Base-by-base conservation (phyloP, 305 asterid species). In the Plantago lanceolata region DNA sequence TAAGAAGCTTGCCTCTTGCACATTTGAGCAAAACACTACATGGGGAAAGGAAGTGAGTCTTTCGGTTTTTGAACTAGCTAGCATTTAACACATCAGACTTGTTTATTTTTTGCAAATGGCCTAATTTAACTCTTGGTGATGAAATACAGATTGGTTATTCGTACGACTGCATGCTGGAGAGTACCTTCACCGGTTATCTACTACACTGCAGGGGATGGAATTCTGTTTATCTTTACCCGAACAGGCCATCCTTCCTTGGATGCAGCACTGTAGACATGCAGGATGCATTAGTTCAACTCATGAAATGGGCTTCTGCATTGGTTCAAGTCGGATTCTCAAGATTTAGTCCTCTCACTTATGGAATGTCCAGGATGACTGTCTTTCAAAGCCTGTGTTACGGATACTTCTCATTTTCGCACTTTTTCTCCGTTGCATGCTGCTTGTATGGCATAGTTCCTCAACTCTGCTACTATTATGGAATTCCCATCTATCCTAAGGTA, bases 291-390 rank as follows among this genome's bases (percentile, higher is more conserved):
- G 70, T 84, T 20, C 96, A 89, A 60, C 89, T 86, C 35, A 85
- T 83, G 86, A 89, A 86, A 29, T 89, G 96, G 95, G 85, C 95
- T 17, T 87, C 95, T 56, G 89, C 94, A 9, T 69, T 87, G 57
- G 85, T 87, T 28, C 95, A 87, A 83, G 84, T 82, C 13, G 95
- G 97, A 18, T 72, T 89, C 28, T 89, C 95, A 1, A 71, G 53
- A 11, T 82, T 63, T 43, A 81, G 89, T 62, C 97, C 97, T 1
- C 72, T 89, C n/a, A 82, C 82, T 21, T 87, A 83, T 54, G 95
- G 97, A 31, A 29, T 77, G 57, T 76, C 86, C 4, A 80, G 82
- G 37, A 89, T 85, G 92, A 68, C 92, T 4, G 11, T 66, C 45
- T 82, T 79, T 58, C 95, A 87, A 77, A 78, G 77, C 81, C 69